Percentiles rank a stretch among this genome's conserved stretches.
These are phyloP conservation scores for Vitis cinerea DNA, from an alignment of 164 flowering plant species.

Conservation along the genomic window DNA sequence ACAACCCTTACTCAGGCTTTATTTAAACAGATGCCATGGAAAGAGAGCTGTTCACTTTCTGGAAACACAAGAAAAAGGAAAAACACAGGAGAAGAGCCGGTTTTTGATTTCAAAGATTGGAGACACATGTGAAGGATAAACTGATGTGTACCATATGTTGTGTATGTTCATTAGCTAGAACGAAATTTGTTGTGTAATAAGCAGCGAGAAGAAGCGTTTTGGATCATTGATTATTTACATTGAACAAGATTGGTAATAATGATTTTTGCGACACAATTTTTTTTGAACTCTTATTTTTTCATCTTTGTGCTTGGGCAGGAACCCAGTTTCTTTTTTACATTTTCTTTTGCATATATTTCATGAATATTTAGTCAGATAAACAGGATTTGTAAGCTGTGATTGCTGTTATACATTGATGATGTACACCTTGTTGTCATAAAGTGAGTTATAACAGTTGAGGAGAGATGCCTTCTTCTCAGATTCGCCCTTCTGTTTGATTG, in stretches of 20 bases:
- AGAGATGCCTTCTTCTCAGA: too few species aligned
- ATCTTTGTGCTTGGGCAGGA: not conserved
- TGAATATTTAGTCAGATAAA: too few species aligned
- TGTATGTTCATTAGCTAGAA: constrained; percentile 32
- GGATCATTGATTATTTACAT: constrained; percentile 14
- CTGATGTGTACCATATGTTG: constrained; percentile 47
- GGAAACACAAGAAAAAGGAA: constrained; percentile 1
- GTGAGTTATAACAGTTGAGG: too few species aligned
- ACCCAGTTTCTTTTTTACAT: not conserved
- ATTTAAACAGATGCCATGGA: constrained; percentile 25
- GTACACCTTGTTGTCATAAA: too few species aligned
- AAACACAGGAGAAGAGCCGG: constrained; percentile 1
- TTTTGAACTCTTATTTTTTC: constrained; percentile 4
- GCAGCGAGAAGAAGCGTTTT: constrained; percentile 14
- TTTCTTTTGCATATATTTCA: not conserved
- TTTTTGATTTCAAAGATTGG: not conserved
- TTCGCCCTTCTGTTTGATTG: too few species aligned
- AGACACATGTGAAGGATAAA: constrained; percentile 1
- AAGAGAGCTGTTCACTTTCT: not conserved
- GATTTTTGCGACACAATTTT: constrained; percentile 1
- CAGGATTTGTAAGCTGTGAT: too few species aligned
- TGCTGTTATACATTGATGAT: too few species aligned
- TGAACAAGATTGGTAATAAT: constrained; percentile 15
- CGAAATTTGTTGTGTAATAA: constrained; percentile 31
- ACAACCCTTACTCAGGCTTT: constrained; percentile 64